These are phyloP conservation scores for Trichothecium roseum DNA, from an alignment of 2,329 filamentous ascomycete genomes.

Conservation along the genomic window DNA sequence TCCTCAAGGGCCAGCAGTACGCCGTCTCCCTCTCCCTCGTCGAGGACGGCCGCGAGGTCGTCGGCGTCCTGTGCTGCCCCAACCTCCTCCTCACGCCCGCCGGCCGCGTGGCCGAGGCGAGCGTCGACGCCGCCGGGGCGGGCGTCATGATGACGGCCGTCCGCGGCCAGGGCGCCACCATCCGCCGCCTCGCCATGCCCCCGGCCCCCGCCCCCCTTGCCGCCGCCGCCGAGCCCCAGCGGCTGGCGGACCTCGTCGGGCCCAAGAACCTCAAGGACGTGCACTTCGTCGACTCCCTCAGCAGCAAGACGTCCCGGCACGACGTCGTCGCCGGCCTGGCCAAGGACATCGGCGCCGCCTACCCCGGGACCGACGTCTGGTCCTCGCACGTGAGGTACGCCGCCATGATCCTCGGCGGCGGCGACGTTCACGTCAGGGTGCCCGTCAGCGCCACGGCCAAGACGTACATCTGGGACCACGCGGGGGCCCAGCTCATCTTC, in stretches of 20 bases:
- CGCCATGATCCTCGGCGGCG: conserved; percentile 24
- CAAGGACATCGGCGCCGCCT: conserved; percentile 16
- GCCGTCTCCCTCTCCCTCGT: conserved; percentile 50
- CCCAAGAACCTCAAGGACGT: conserved; percentile 11
- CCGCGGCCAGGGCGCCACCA: conserved; percentile 17
- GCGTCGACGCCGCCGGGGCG: conserved; percentile 19
- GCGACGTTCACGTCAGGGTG: conserved; percentile 22
- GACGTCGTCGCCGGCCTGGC: conserved; percentile 20
- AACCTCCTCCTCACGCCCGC: conserved; percentile 32
- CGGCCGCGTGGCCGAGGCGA: conserved; percentile 24
- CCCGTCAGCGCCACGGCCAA: conserved; percentile 9
- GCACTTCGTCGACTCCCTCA: conserved; percentile 23
- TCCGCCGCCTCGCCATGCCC: conserved; percentile 13
- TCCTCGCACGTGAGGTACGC: conserved; percentile 29
- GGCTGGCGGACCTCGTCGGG: conserved; percentile 11
- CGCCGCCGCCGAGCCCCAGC: conserved; percentile 9
- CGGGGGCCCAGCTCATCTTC: conserved; percentile 46
- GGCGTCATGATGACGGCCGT: conserved; percentile 24
- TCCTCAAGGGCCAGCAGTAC: conserved; percentile 51
- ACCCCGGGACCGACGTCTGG: conserved; percentile 27
- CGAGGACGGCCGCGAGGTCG: conserved; percentile 42
- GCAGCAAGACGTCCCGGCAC: conserved; percentile 18
- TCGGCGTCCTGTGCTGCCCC: conserved; percentile 52
- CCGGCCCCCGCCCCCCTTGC: conserved; percentile 8
- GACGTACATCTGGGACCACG: conserved; percentile 40